phyloP scores from a whole-genome alignment of 257 asterid genomes.

The Nicotiana benthamiana region DNA sequence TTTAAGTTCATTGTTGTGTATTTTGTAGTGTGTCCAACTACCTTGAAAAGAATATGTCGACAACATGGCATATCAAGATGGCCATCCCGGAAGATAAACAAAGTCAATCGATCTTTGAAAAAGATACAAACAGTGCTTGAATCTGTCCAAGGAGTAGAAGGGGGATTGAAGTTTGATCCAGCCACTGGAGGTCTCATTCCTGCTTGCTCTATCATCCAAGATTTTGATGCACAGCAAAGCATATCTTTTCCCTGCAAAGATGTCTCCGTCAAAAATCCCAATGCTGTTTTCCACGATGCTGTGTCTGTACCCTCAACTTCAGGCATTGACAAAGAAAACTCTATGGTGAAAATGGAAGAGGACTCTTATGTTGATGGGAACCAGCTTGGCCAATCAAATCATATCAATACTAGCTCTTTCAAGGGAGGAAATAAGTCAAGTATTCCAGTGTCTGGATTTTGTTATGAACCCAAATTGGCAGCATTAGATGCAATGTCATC shows the following conservation, averaged over 20 bases:
- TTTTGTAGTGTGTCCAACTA: constrained; percentile 80
- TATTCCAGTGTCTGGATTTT: constrained; percentile 6
- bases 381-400: constrained; percentile 13
- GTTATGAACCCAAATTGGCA: constrained; percentile 20
- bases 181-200: constrained; percentile 41
- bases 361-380: constrained; percentile 24
- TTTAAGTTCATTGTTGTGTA: neutral
- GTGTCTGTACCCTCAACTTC: constrained; percentile 17
- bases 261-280: constrained; percentile 14
- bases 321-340: constrained; percentile 20
- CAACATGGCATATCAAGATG: constrained; percentile 83
- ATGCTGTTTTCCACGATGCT: constrained; percentile 16
- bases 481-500: constrained; percentile 19
- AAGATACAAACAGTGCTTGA: constrained; percentile 69
- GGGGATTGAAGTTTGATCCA: constrained; percentile 63
- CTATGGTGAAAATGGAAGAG: constrained; percentile 51
- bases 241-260: constrained; percentile 15
- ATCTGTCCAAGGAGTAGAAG: constrained; percentile 84
- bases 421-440: constrained; percentile 10
- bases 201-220: constrained; percentile 34
- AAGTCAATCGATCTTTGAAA: constrained; percentile 75
- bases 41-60: constrained; percentile 91
- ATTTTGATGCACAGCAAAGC: constrained; percentile 24
- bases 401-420: neutral
- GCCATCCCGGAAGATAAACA: constrained; percentile 91